phyloP scores from a whole-genome alignment of 2,329 filamentous ascomycete genomes.

The Cladosporium cucumerinum region DNA sequence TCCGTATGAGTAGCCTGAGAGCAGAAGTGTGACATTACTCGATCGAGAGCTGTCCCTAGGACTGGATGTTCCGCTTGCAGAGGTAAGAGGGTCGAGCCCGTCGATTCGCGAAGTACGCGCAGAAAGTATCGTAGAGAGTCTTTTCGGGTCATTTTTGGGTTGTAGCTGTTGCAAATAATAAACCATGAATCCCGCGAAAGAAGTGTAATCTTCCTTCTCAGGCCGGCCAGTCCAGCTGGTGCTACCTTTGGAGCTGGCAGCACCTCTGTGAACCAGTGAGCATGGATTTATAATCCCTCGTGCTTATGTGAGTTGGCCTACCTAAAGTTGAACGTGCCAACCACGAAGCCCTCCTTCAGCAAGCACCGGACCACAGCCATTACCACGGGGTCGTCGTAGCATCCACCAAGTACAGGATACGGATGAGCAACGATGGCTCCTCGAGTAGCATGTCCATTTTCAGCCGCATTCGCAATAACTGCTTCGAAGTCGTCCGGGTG shows the following conservation, averaged over 20 bases:
- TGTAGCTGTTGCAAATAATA: slow-evolving; percentile 64
- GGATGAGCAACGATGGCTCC: slow-evolving; percentile 79
- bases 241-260: slow-evolving; percentile 66
- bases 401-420: slow-evolving; percentile 83
- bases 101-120: not conserved
- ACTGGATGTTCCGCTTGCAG: not conserved
- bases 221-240: slow-evolving; percentile 85
- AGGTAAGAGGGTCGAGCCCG: not conserved
- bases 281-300: not conserved
- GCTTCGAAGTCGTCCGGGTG: slow-evolving; percentile 42
- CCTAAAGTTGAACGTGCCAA: slow-evolving; percentile 92
- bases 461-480: not conserved
- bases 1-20: slow-evolving; percentile 88
- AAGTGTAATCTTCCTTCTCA: slow-evolving; percentile 78
- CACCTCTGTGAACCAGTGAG: slow-evolving; percentile 58
- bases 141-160: not conserved
- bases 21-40: slow-evolving; percentile 44
- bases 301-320: slow-evolving; percentile 38
- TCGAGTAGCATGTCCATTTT: slow-evolving; percentile 1
- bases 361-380: slow-evolving; percentile 61
- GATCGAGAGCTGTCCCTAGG: not conserved
- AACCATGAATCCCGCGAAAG: slow-evolving; percentile 74
- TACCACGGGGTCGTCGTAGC: slow-evolving; percentile 78
- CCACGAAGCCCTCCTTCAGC: slow-evolving; percentile 67
- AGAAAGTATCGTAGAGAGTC: slow-evolving; percentile 8